Percentiles rank a stretch among this genome's conserved stretches.
phyloP scores from a whole-genome alignment of 768 basidiomycete species.

The Pulveroboletus sp. region DNA sequence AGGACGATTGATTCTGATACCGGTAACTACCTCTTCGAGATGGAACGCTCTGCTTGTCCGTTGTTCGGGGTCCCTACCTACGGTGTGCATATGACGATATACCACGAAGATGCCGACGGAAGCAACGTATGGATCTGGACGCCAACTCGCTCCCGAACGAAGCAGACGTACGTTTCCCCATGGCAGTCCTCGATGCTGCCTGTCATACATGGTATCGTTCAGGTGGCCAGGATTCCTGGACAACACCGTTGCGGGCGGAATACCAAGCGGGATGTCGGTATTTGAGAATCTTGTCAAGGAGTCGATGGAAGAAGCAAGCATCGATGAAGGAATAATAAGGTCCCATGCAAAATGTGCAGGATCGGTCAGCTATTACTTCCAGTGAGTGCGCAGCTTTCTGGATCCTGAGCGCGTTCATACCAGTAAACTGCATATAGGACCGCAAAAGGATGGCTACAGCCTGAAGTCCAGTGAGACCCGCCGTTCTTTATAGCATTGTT shows the following conservation, averaged over 20 bases:
- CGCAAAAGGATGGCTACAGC: constrained; percentile 61
- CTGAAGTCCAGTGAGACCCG: constrained; percentile 69
- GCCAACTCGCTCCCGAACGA: constrained; percentile 78
- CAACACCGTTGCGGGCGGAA: constrained; percentile 90
- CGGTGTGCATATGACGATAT: constrained; percentile 87
- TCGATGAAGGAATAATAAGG: constrained; percentile 60
- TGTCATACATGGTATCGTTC: background rate
- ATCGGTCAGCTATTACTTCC: constrained; percentile 76
- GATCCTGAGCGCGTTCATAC: background rate
- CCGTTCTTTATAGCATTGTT: background rate
- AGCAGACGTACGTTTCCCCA: constrained; percentile 67
- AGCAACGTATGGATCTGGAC: constrained; percentile 67
- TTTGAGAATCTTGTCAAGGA: constrained; percentile 85
- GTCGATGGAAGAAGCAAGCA: constrained; percentile 88
- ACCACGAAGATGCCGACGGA: constrained; percentile 37
- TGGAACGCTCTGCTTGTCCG: constrained; percentile 86
- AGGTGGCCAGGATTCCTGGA: constrained; percentile 87
- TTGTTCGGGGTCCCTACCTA: constrained; percentile 89
- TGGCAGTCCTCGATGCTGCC: background rate
- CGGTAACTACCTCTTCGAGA: constrained; percentile 72
- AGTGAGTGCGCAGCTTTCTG: constrained; percentile 34
- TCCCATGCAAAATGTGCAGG: constrained; percentile 58
- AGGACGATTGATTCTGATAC: constrained; percentile 29
- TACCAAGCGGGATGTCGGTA: constrained; percentile 68
- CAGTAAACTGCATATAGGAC: constrained; percentile 16